phyloP scores from a whole-genome alignment of 169 alveolate genomes.

The Plasmodium malariae region DNA sequence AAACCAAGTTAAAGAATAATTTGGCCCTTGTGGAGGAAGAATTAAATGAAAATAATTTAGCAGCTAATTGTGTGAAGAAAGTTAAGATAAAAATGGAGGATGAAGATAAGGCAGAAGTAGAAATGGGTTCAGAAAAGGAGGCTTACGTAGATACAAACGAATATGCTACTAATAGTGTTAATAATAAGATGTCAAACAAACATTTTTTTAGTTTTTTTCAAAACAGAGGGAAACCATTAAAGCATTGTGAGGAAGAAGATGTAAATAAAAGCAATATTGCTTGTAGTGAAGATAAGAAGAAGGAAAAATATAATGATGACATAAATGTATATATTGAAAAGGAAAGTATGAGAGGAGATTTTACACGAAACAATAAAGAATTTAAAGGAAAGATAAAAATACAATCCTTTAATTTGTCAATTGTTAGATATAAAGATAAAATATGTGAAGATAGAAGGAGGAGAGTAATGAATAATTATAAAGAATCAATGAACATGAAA shows the following conservation, averaged over 20 bases:
- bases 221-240: background rate
- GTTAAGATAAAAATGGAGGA: no score
- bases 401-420: conserved; percentile 15
- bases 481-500: conserved; percentile 7
- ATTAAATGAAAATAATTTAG: no score
- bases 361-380: background rate
- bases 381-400: background rate
- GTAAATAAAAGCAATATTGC: background rate
- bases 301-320: conserved; percentile 3
- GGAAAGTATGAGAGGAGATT: conserved; percentile 1
- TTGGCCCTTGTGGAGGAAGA: no score
- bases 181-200: no score
- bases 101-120: no score
- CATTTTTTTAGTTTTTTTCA: background rate
- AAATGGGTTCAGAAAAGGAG: no score
- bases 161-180: no score
- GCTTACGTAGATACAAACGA: no score
- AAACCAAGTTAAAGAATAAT: no score
- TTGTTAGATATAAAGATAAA: conserved; percentile 7
- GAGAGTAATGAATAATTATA: background rate
- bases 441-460: conserved; percentile 2
- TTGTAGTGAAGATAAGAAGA: background rate
- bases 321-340: conserved; percentile 47
- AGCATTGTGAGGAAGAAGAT: no score
- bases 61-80: no score